These are phyloP conservation scores for Coemansia javaensis DNA, from an alignment of 192 early-diverging fungal species.

Conservation along the genomic window DNA sequence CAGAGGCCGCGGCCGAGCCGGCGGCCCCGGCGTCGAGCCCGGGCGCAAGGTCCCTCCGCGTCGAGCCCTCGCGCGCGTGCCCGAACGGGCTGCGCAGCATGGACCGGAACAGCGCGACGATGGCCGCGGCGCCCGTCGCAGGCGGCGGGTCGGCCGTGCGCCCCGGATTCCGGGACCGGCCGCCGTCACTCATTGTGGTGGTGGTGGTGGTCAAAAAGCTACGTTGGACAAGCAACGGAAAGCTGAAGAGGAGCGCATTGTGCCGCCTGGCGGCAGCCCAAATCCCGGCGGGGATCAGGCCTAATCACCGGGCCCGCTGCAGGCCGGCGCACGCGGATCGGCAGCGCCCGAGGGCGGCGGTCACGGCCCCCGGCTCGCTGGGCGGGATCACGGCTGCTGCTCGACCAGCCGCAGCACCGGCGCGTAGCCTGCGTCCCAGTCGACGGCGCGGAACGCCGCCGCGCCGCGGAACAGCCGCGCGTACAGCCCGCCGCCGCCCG, in stretches of 20 bases:
- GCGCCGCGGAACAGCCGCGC: conserved; percentile 34
- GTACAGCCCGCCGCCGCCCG: conserved; percentile 14
- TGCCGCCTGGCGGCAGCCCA: too few relatives aligned
- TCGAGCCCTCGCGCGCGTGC: conserved; percentile 5
- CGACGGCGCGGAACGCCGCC: conserved; percentile 23
- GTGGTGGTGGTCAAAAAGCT: too few relatives aligned
- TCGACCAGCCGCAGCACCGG: conserved; percentile 21
- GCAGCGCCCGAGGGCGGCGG: too few relatives aligned
- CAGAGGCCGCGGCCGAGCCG: conserved; percentile 1
- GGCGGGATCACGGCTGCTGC: too few relatives aligned
- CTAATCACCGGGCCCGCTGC: too few relatives aligned
- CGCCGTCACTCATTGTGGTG: conserved; percentile 12
- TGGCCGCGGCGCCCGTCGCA: conserved; percentile 6
- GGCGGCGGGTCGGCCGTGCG: conserved; percentile 11
- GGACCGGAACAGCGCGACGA: conserved; percentile 33
- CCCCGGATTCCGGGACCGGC: conserved; percentile 11
- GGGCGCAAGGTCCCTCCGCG: conserved; percentile 5
- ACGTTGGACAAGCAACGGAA: too few relatives aligned
- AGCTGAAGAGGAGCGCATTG: too few relatives aligned
- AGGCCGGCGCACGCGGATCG: too few relatives aligned
- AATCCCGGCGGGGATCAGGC: too few relatives aligned
- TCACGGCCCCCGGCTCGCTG: too few relatives aligned
- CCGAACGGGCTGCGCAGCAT: conserved; percentile 36
- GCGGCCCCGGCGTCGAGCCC: neutral
- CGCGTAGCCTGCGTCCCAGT: conserved; percentile 42